Evolutionary conservation across 2,329 filamentous ascomycete genomes (phyloP), one percentile per base, ranked within the genome.

Genomic region (Helotiales sp.): DNA sequence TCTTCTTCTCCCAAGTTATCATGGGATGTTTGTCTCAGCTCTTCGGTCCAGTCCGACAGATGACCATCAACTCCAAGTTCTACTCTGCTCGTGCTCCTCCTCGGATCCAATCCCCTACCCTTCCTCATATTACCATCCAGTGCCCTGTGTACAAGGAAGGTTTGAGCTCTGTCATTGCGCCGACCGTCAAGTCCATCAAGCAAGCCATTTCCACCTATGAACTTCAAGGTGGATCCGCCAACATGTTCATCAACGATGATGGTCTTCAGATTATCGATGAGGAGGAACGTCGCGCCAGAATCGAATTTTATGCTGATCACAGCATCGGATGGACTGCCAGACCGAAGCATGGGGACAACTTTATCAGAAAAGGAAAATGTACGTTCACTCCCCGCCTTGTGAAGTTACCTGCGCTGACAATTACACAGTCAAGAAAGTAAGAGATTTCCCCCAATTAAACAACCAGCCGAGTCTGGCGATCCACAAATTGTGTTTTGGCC

Each of bases 71-170:
- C 83, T 93, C 91, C 75, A 92, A 91, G 78, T 95, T 90, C 81
- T 96, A 91, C 80, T 95, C 92, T 0, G 92, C 91, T 1, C 82
- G 84, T n/a, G 84, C 89, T 8, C 88, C 90, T 1, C 85, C 85
- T 17, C 83, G 91, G 57, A 79, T 93, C 30, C 85, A 86, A 65
- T 81, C 79, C 1, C 75, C 80, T 6, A 76, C 82, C 28, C 83
- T 94, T 17, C 91, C 91, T 1, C 91, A 93, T 75, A 84, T 93
- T 70, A 95, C 92, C 2, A 91, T 96, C 49, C 93, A 97, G 76
- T 94, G 92, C 77, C 93, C 93, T 4, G 91, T 96, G 0, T 96
- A 96, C 82, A 96, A 95, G 78, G 93, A 96, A 78, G 92, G 92
- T 71, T 84, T 96, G 2, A 81, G 81, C 40, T 87, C 83, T 69